Evolutionary conservation across 2,329 filamentous ascomycete species (phyloP).

Genomic region (Alternaria sp.): DNA sequence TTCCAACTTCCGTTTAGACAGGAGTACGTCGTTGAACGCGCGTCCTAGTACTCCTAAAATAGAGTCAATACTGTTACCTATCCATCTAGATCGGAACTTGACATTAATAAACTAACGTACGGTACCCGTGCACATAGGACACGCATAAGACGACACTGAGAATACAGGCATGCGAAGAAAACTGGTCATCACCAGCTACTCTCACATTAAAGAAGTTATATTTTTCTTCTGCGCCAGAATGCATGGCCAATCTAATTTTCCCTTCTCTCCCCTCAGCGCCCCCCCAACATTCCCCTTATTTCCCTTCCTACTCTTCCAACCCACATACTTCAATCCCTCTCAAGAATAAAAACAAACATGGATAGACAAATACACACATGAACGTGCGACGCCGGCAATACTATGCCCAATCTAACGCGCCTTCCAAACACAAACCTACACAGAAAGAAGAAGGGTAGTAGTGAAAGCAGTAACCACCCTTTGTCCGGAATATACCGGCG

Average conservation of each 20-base stretch:
- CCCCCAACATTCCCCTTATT: not conserved
- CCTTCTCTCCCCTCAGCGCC: not conserved
- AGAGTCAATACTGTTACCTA: not conserved
- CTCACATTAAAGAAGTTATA: not conserved
- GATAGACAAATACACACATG: not conserved
- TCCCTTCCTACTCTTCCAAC: not conserved
- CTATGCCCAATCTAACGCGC: not conserved
- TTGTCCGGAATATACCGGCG: not conserved
- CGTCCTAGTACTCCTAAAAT: not conserved
- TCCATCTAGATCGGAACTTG: not conserved
- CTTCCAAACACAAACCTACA: not conserved
- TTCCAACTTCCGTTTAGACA: not conserved
- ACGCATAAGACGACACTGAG: not conserved
- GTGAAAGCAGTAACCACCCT: not conserved
- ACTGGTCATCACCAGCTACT: not conserved
- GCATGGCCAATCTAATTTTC: not conserved
- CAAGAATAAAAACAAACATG: not conserved
- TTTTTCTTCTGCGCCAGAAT: not conserved
- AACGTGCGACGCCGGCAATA: not conserved
- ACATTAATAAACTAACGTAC: not conserved
- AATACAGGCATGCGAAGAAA: not conserved
- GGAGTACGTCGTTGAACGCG: not conserved
- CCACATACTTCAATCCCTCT: not conserved
- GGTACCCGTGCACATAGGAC: not conserved
- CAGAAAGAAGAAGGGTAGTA: not conserved